phyloP scores from a whole-genome alignment of 2,329 filamentous ascomycete species.

The Rutstroemia sydowiana region DNA sequence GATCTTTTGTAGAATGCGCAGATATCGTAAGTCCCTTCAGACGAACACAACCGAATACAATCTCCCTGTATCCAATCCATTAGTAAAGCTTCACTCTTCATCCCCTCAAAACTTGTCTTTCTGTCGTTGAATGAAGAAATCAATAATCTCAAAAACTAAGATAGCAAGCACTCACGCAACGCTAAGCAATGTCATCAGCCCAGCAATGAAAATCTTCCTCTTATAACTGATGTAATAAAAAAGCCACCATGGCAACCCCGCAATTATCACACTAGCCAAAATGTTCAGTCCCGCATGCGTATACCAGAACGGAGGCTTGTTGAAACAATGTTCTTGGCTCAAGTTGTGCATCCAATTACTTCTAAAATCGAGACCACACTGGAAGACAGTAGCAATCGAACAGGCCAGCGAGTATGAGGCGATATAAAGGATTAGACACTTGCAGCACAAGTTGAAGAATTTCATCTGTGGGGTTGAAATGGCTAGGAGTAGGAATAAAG shows the following conservation, averaged over 20 bases:
- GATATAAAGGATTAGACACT: slow-evolving; percentile 12
- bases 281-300: slow-evolving; percentile 13
- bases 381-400: slow-evolving; percentile 13
- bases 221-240: slow-evolving; percentile 11
- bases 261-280: slow-evolving; percentile 7
- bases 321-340: slow-evolving; percentile 13
- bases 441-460: slow-evolving; percentile 10
- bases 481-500: slow-evolving; percentile 12
- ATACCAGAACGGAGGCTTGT: slow-evolving; percentile 14
- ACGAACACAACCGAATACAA: slow-evolving; percentile 1
- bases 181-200: slow-evolving; percentile 8
- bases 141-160: no score
- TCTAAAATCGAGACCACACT: slow-evolving; percentile 11
- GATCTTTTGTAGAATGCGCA: not conserved
- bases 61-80: not conserved
- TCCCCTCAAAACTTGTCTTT: no score
- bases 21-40: not conserved
- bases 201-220: slow-evolving; percentile 10
- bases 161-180: slow-evolving; percentile 1
- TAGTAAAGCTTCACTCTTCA: not conserved
- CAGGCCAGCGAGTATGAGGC: slow-evolving; percentile 4
- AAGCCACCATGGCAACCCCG: slow-evolving; percentile 9
- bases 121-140: no score
- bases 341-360: slow-evolving; percentile 11
- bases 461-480: slow-evolving; percentile 13